Conservation (phyloP, 1,284 basidiomycete species). For the Pseudozyma hubeiensis region DNA sequence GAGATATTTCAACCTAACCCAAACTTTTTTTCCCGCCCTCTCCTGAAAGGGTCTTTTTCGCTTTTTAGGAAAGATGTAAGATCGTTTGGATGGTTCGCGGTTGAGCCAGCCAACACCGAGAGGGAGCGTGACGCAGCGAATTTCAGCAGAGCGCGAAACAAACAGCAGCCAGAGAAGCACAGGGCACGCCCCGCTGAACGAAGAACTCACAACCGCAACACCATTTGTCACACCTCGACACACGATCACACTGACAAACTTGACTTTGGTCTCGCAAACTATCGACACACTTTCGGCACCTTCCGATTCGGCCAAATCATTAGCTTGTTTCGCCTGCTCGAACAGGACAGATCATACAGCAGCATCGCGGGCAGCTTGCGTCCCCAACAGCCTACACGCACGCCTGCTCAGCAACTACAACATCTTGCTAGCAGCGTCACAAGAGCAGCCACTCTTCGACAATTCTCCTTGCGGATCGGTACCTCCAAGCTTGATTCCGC, state of each 20-base stretch:
- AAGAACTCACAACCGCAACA: too few species aligned
- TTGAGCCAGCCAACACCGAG: slow-evolving; percentile 24
- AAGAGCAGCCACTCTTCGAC: background rate
- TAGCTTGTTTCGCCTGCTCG: too few species aligned
- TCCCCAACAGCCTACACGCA: too few species aligned
- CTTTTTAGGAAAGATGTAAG: background rate
- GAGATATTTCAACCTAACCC: background rate
- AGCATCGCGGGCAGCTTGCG: too few species aligned
- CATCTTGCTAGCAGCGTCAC: background rate
- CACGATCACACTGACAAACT: too few species aligned
- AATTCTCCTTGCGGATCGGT: too few species aligned
- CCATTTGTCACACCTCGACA: too few species aligned
- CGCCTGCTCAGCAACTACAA: too few species aligned
- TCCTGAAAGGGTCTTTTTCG: background rate
- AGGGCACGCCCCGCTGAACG: background rate
- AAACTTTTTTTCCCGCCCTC: background rate
- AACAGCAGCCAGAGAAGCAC: slow-evolving; percentile 1
- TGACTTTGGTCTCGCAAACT: too few species aligned
- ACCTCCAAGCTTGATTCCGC: background rate
- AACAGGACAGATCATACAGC: too few species aligned
- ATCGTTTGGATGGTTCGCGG: background rate
- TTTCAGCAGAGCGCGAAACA: slow-evolving; percentile 1
- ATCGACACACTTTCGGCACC: too few species aligned
- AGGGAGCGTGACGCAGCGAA: slow-evolving; percentile 16
- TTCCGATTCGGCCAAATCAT: too few species aligned